These are phyloP conservation scores for Dioscorea zingiberensis DNA, from an alignment of 106 monocot genomes.

Conservation along the genomic window DNA sequence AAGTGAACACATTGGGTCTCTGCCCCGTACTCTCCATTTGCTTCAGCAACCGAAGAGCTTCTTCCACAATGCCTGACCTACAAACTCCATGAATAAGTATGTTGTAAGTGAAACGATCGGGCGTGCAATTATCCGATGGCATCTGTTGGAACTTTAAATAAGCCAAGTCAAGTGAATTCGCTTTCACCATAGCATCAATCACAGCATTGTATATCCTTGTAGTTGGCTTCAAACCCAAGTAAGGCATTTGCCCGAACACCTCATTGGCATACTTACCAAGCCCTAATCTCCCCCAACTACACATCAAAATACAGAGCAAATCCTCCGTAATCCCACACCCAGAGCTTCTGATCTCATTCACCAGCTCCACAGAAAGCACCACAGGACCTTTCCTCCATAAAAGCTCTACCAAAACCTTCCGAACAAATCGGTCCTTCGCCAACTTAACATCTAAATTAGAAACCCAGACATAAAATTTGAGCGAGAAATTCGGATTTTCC, in stretches of 20 bases:
- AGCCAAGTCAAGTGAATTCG: slow-evolving; percentile 71
- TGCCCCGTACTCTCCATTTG: slow-evolving; percentile 65
- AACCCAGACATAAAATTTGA: slow-evolving; percentile 78
- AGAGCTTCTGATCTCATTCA: slow-evolving; percentile 43
- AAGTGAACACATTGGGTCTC: slow-evolving; percentile 72
- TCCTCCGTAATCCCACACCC: slow-evolving; percentile 60
- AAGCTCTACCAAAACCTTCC: slow-evolving; percentile 33
- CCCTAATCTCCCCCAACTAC: slow-evolving; percentile 80
- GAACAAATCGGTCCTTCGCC: slow-evolving; percentile 36
- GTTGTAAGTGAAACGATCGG: slow-evolving; percentile 91
- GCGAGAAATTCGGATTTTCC: slow-evolving; percentile 32
- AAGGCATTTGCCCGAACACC: slow-evolving; percentile 63
- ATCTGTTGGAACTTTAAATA: slow-evolving; percentile 94
- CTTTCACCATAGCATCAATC: slow-evolving; percentile 68
- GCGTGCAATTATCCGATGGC: slow-evolving; percentile 68
- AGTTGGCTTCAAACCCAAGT: slow-evolving; percentile 53
- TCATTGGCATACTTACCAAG: slow-evolving; percentile 70
- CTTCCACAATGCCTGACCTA: slow-evolving; percentile 69
- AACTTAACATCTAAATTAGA: slow-evolving; percentile 33
- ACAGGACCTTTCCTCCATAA: slow-evolving; percentile 68
- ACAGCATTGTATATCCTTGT: slow-evolving; percentile 69
- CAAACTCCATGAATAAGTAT: slow-evolving; percentile 83
- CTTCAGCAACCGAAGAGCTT: slow-evolving; percentile 62
- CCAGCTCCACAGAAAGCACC: slow-evolving; percentile 39
- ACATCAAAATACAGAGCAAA: slow-evolving; percentile 53